Conservation (phyloP, 2,329 filamentous ascomycete species). For the Parastagonospora nodorum region DNA sequence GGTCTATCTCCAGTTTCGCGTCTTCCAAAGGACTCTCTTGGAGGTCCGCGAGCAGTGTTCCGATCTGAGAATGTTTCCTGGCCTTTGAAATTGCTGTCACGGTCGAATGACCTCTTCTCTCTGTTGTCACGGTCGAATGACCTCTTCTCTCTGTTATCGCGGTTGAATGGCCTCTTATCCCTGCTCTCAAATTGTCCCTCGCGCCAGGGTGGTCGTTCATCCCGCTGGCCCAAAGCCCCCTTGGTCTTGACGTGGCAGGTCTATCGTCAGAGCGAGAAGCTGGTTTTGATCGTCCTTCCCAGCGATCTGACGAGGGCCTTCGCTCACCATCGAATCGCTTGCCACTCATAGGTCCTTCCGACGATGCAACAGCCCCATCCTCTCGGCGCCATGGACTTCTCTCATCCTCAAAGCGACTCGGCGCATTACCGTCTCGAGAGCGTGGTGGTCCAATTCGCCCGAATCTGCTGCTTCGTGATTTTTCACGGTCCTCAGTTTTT, state of each 20-base stretch:
- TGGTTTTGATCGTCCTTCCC: too few species aligned
- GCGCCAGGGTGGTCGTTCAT: background rate
- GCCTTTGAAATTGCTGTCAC: background rate
- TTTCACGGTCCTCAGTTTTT: background rate
- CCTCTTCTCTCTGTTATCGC: background rate
- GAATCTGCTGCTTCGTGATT: conserved; percentile 7
- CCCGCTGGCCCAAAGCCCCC: background rate
- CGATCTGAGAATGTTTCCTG: background rate
- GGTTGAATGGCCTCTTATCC: background rate
- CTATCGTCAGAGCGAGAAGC: too few species aligned
- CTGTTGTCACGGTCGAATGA: background rate
- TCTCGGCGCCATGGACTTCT: background rate
- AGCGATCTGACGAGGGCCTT: too few species aligned
- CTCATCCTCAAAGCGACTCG: background rate
- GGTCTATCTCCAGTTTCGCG: background rate
- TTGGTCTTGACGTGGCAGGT: too few species aligned
- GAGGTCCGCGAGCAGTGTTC: background rate
- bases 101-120: background rate
- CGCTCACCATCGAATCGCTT: too few species aligned
- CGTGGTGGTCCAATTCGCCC: conserved; percentile 7
- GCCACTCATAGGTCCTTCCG: too few species aligned
- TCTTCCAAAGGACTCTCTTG: background rate
- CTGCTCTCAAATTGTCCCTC: background rate
- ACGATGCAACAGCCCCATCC: too few species aligned
- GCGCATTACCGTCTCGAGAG: conserved; percentile 1